phyloP scores from a whole-genome alignment of 1,139 yeast genomes.

The Candida mesenterica region DNA sequence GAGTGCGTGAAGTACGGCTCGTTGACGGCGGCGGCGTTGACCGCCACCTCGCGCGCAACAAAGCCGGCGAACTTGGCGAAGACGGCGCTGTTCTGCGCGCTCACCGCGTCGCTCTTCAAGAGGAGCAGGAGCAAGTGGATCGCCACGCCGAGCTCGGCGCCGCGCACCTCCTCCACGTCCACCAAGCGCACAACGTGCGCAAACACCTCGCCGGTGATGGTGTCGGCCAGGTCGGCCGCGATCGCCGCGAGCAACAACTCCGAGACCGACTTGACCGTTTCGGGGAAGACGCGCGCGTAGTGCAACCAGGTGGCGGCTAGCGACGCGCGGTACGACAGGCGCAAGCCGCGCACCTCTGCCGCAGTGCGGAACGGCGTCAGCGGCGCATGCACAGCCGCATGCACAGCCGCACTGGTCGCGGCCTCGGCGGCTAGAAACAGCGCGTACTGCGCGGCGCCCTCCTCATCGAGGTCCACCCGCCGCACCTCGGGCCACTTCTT shows the following conservation, averaged over 20 bases:
- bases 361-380: neutral
- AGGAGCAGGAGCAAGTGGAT: conserved; percentile 11
- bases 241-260: conserved; percentile 33
- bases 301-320: conserved; percentile 33
- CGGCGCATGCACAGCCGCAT: too few species aligned
- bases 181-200: conserved; percentile 14
- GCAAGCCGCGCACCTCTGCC: conserved; percentile 27
- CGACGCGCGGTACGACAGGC: conserved; percentile 20
- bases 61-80: conserved; percentile 36
- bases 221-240: conserved; percentile 7
- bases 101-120: conserved; percentile 11
- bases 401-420: neutral
- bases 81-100: conserved; percentile 7
- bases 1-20: conserved; percentile 52
- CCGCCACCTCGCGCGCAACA: conserved; percentile 32
- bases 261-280: conserved; percentile 47
- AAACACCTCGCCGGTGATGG: conserved; percentile 13
- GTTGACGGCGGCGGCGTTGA: conserved; percentile 25
- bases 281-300: conserved; percentile 51
- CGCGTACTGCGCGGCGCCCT: conserved; percentile 5
- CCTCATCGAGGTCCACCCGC: conserved; percentile 15
- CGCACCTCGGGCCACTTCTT: conserved; percentile 23
- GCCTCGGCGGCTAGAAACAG: neutral
- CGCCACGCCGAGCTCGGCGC: conserved; percentile 10
- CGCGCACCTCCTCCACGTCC: conserved; percentile 11